Evolutionary conservation across 1,139 yeast genomes (phyloP).

Genomic region (Diutina scorzettiae): DNA sequence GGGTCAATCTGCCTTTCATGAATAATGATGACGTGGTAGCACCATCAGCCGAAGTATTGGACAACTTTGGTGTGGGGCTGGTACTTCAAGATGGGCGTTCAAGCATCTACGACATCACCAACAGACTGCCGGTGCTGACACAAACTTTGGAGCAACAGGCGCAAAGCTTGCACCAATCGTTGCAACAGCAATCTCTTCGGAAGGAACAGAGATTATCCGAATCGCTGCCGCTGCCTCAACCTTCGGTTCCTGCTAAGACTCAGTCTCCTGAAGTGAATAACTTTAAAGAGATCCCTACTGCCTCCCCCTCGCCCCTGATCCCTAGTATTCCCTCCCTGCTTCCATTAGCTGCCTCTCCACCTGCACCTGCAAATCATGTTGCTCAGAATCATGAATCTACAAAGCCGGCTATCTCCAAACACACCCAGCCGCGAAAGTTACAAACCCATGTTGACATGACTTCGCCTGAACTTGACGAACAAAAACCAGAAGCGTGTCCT

Average conservation of each 20-base stretch:
- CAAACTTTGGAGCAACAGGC: slow-evolving; percentile 4
- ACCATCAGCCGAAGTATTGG: not conserved
- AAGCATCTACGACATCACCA: not conserved
- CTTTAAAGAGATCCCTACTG: too few relatives aligned
- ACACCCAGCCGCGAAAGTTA: not conserved
- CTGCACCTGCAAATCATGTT: too few relatives aligned
- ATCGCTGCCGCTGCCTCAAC: not conserved
- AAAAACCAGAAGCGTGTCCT: not conserved
- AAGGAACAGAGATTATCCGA: not conserved
- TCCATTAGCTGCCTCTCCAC: too few relatives aligned
- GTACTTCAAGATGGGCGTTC: not conserved
- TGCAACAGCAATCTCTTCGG: slow-evolving; percentile 2
- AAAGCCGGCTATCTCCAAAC: too few relatives aligned
- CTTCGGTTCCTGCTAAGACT: not conserved
- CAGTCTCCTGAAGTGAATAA: not conserved
- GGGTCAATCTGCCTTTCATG: slow-evolving; percentile 6
- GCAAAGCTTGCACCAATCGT: not conserved
- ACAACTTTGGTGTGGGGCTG: not conserved
- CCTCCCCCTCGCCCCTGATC: too few relatives aligned
- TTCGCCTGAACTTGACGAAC: not conserved
- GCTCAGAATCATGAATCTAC: too few relatives aligned
- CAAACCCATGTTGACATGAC: not conserved
- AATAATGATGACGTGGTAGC: slow-evolving; percentile 3
- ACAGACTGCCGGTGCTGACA: not conserved
- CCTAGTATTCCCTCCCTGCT: too few relatives aligned